These are phyloP conservation scores for Hypoxylon lenormandii DNA, from an alignment of 495 filamentous ascomycete genomes.

Conservation along the genomic window DNA sequence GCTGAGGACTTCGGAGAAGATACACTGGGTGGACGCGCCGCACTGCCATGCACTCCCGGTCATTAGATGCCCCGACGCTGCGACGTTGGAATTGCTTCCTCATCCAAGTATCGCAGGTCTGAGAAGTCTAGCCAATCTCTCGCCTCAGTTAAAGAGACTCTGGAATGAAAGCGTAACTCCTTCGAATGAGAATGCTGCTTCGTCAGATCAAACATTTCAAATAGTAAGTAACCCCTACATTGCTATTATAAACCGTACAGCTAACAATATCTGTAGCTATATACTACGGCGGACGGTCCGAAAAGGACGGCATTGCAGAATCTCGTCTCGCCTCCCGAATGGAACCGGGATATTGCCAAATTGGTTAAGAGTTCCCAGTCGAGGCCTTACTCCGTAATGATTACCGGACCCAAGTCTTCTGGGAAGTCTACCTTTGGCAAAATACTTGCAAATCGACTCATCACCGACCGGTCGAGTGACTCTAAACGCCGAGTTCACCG, in stretches of 20 bases:
- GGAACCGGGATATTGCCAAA: conserved; percentile 65
- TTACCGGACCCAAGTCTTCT: conserved; percentile 83
- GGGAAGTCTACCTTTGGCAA: conserved; percentile 89
- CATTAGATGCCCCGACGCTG: conserved; percentile 67
- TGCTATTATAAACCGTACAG: background rate
- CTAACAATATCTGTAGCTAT: conserved; percentile 56
- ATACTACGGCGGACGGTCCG: conserved; percentile 59
- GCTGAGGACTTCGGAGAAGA: conserved; percentile 63
- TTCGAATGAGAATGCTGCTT: conserved; percentile 5
- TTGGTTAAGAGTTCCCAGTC: conserved; percentile 58
- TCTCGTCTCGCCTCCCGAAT: conserved; percentile 73
- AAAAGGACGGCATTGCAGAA: conserved; percentile 65
- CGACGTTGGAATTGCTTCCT: conserved; percentile 63
- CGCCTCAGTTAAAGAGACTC: conserved; percentile 76
- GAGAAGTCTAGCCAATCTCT: conserved; percentile 69
- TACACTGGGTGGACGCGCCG: conserved; percentile 76
- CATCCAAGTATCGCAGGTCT: conserved; percentile 68
- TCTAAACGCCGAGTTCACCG: conserved; percentile 46
- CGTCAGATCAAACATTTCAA: conserved; percentile 51
- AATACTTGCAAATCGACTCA: conserved; percentile 78
- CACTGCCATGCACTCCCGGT: conserved; percentile 81
- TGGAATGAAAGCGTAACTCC: conserved; percentile 71
- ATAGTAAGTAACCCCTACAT: conserved; percentile 48
- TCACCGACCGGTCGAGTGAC: conserved; percentile 59
- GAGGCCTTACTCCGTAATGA: conserved; percentile 62